These are phyloP conservation scores for Aspergillus amoenus DNA, from an alignment of 2,329 filamentous ascomycete species.

Conservation along the genomic window DNA sequence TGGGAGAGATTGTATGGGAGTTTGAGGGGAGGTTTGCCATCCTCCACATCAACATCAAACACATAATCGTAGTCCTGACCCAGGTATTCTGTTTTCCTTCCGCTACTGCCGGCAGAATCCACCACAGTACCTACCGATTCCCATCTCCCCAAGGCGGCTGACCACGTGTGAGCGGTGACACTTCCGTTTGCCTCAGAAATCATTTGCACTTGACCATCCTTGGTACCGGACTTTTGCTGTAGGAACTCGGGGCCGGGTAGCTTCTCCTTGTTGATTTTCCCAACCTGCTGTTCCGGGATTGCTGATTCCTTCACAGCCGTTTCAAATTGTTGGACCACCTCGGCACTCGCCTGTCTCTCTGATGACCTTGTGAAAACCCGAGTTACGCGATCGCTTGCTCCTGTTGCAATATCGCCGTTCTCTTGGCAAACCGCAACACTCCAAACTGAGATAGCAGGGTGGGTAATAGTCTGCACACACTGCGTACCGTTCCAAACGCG, in stretches of 20 bases:
- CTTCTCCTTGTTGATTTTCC: slow-evolving; percentile 85
- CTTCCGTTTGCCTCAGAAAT: slow-evolving; percentile 79
- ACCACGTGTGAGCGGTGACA: slow-evolving; percentile 88
- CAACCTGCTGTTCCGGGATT: slow-evolving; percentile 83
- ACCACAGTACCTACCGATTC: slow-evolving; percentile 91
- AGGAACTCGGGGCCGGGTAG: slow-evolving; percentile 87
- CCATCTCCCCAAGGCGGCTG: slow-evolving; percentile 70
- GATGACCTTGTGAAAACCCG: slow-evolving; percentile 76
- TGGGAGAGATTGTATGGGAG: slow-evolving; percentile 91
- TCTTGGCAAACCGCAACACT: slow-evolving; percentile 76
- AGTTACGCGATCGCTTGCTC: slow-evolving; percentile 82
- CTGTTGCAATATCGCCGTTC: slow-evolving; percentile 90
- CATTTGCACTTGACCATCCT: slow-evolving; percentile 94
- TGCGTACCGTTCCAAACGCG: slow-evolving; percentile 80
- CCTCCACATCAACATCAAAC: slow-evolving; percentile 94
- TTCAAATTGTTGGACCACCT: slow-evolving; percentile 72
- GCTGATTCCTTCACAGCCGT: slow-evolving; percentile 78
- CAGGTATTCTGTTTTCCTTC: slow-evolving; percentile 71
- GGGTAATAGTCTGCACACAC: slow-evolving; percentile 93
- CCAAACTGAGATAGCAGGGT: slow-evolving; percentile 97
- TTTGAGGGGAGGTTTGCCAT: slow-evolving; percentile 88
- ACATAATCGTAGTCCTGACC: slow-evolving; percentile 94
- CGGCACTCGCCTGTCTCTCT: slow-evolving; percentile 67
- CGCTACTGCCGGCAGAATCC: slow-evolving; percentile 79
- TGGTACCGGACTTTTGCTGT: slow-evolving; percentile 77